Percentiles rank a stretch among this genome's conserved stretches.
Conservation (phyloP, 2,329 filamentous ascomycete genomes). For the Monilinia polystroma region DNA sequence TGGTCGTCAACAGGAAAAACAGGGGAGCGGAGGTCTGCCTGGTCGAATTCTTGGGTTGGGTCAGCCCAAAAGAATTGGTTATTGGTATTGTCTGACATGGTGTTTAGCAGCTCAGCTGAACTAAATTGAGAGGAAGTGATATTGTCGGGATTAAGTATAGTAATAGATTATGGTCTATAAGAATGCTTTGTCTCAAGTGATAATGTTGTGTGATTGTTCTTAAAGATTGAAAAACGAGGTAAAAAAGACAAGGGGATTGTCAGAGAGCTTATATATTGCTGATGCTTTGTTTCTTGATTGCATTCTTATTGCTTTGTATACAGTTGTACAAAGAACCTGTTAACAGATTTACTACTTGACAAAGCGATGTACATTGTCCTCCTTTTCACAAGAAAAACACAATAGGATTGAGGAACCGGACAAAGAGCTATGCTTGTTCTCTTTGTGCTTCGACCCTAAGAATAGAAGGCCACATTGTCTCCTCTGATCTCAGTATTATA, state of each 20-base stretch:
- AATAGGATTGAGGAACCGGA: too few species aligned
- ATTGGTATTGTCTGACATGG: neutral
- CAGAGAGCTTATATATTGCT: constrained; percentile 16
- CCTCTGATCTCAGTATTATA: neutral
- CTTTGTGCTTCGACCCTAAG: neutral
- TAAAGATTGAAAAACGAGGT: constrained; percentile 1
- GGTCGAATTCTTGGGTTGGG: neutral
- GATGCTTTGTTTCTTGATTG: constrained; percentile 13
- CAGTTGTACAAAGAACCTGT: neutral
- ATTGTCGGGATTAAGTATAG: neutral
- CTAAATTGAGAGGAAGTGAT: constrained; percentile 10
- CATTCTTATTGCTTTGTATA: constrained; percentile 1
- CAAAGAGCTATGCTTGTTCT: neutral
- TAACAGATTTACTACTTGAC: neutral
- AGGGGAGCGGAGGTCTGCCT: neutral
- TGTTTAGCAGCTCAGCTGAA: constrained; percentile 28
- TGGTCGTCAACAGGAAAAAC: neutral
- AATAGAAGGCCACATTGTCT: neutral
- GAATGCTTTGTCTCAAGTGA: neutral
- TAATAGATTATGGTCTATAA: neutral
- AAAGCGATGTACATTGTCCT: neutral
- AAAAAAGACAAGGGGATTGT: constrained; percentile 27
- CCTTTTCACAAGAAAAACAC: too few species aligned
- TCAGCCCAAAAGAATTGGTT: neutral
- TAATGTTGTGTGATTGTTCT: constrained; percentile 1